Conservation (phyloP, 768 basidiomycete species). For the Boletus rubroflammeus region DNA sequence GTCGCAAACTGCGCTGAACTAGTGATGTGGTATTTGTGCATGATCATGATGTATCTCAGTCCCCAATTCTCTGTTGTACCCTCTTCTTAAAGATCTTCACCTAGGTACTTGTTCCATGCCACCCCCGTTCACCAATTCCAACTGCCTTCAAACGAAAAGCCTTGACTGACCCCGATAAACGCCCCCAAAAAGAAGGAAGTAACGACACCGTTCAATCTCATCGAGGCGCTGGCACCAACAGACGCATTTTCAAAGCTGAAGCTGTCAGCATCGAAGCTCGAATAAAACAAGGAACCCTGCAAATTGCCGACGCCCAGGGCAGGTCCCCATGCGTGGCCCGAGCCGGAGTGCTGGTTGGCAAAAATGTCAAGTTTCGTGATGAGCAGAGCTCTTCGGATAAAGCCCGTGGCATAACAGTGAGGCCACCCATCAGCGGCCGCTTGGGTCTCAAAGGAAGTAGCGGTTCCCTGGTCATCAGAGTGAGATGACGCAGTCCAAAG, state of each 20-base stretch:
- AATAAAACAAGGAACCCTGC: neutral
- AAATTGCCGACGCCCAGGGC: neutral
- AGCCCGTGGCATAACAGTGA: neutral
- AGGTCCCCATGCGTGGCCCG: conserved; percentile 1
- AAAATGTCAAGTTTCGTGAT: neutral
- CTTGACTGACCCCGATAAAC: neutral
- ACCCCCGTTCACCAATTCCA: neutral
- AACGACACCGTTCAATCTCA: neutral
- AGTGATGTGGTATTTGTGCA: neutral
- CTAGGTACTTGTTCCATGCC: neutral
- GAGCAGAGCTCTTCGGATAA: neutral
- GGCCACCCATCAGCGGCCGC: neutral
- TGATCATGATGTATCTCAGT: neutral
- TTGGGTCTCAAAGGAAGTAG: too few species aligned
- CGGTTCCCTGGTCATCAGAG: neutral
- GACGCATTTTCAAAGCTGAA: neutral
- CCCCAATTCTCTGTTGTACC: too few species aligned
- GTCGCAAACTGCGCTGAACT: neutral
- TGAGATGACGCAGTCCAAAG: neutral
- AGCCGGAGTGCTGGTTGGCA: neutral
- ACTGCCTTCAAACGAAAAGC: neutral
- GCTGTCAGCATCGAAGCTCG: neutral
- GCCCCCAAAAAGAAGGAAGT: neutral
- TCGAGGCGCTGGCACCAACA: neutral
- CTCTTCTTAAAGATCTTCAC: neutral